Evolutionary conservation across 441 rosid genomes (phyloP), one percentile per base, ranked within the genome.

Genomic region (Flueggea neowawraea): DNA sequence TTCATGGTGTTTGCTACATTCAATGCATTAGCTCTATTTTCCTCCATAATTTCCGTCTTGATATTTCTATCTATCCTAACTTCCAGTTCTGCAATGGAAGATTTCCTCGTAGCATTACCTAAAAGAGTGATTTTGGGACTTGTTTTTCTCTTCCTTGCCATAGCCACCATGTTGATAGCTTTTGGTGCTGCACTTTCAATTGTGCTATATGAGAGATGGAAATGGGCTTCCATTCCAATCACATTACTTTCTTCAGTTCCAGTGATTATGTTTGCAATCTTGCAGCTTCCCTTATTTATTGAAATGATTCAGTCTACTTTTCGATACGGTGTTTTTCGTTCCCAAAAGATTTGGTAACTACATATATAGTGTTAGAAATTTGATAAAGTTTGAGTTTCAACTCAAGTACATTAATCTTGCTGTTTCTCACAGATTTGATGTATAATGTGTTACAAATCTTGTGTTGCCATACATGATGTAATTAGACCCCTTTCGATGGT

Each of bases 21-120:
- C 10, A 32, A 54, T 54, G 57, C 57, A 16, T 32, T 54, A 16
- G 57, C 57, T 12, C 33, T 54, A 6, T 10, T 54, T 32, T 16
- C 57, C 12, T 54, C 57, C 10, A 12, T 32, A 16, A 16, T 32
- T 16, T 66, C 88, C 3, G 74, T 78, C 22, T 54, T 83, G 15
- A 74, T 80, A 74, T 83, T 83, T 75, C 60, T 78, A 41, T 76
- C 88, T 53, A 72, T 83, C 15, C 66, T 76, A 13, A 83, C 83
- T 6, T 74, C 85, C 0, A 76, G 83, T 0, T 83, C 75, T 11
- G 80, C 83, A 0, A 80, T 76, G 61, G 80, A 74, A 62, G 85
- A 80, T 54, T 83, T 80, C 74, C 72, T 76, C 13, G 59, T 59
- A 31, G 74, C 78, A 0, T 54, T 83, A 52, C 85, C 88, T 0